Percentiles rank a stretch among this genome's conserved stretches.
Conservation (phyloP, 2,329 filamentous ascomycete genomes). For the Cercospora beticola region DNA sequence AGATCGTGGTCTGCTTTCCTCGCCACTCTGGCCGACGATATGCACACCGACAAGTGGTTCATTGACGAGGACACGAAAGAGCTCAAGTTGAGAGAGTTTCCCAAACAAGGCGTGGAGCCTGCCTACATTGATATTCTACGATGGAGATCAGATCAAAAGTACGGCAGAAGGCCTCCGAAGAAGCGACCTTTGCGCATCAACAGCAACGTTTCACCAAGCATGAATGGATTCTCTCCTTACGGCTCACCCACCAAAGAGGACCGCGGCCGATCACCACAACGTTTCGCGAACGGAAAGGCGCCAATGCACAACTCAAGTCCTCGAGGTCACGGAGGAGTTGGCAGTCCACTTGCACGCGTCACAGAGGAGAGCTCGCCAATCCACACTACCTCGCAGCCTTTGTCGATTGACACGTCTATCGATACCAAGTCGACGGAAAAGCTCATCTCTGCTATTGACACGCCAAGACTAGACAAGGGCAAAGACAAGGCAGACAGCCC, state of each 20-base stretch:
- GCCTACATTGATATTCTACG: constrained; percentile 91
- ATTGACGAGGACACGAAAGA: constrained; percentile 91
- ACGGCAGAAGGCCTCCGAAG: constrained; percentile 61
- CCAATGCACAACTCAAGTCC: constrained; percentile 62
- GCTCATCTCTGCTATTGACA: constrained; percentile 40
- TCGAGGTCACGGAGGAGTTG: constrained; percentile 57
- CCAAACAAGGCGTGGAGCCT: constrained; percentile 82
- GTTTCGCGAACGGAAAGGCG: constrained; percentile 61
- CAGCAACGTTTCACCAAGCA: constrained; percentile 53
- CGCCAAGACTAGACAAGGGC: constrained; percentile 23
- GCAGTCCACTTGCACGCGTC: constrained; percentile 71
- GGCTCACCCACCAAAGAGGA: constrained; percentile 59
- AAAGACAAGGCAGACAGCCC: constrained; percentile 40
- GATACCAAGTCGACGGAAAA: constrained; percentile 25
- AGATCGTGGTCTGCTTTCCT: constrained; percentile 88
- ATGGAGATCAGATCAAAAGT: constrained; percentile 95
- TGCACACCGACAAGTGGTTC: constrained; percentile 84
- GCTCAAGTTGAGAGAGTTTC: constrained; percentile 90
- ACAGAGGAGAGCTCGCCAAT: constrained; percentile 60
- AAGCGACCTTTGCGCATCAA: constrained; percentile 50
- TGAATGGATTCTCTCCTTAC: constrained; percentile 59
- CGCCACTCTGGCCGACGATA: constrained; percentile 82
- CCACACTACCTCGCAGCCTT: constrained; percentile 34
- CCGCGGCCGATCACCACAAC: constrained; percentile 70
- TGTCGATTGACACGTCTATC: constrained; percentile 40